phyloP scores from a whole-genome alignment of 2,329 filamentous ascomycete species.

The Exophiala oligosperma region DNA sequence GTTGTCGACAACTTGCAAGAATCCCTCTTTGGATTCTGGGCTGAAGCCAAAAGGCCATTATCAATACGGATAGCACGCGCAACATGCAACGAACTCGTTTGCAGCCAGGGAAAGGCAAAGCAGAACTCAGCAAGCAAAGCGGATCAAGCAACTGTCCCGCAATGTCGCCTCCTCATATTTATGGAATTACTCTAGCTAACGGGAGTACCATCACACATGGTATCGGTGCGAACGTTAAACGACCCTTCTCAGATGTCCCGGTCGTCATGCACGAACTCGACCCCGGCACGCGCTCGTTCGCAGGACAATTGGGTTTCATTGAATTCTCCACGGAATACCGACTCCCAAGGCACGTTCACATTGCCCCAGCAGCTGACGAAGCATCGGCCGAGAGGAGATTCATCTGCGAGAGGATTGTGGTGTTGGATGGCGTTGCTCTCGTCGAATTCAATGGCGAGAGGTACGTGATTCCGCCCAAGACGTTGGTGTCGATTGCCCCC shows the following conservation, averaged over 20 bases:
- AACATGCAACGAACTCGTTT: not conserved
- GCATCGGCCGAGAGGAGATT: not conserved
- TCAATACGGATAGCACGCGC: too few relatives aligned
- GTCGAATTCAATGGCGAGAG: constrained; percentile 20
- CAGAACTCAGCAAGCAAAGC: not conserved
- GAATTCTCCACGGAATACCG: constrained; percentile 22
- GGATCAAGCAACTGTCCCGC: not conserved
- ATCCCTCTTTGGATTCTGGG: too few relatives aligned
- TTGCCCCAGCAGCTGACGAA: constrained; percentile 6
- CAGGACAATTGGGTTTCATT: constrained; percentile 22
- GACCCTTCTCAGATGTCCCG: constrained; percentile 19
- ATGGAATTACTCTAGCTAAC: constrained; percentile 15
- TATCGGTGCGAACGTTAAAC: constrained; percentile 20
- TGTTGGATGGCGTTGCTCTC: constrained; percentile 18
- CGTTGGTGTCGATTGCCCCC: constrained; percentile 19
- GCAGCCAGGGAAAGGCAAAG: not conserved
- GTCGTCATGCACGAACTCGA: constrained; percentile 23
- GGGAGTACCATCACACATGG: constrained; percentile 20
- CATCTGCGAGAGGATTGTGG: constrained; percentile 21
- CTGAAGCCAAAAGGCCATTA: too few relatives aligned
- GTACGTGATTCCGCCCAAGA: constrained; percentile 22
- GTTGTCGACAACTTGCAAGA: too few relatives aligned
- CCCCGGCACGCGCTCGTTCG: constrained; percentile 13
- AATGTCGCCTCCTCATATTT: constrained; percentile 1
- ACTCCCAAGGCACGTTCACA: constrained; percentile 22